phyloP scores from a whole-genome alignment of 176 grass and related monocot genomes.

The Zizania latifolia region DNA sequence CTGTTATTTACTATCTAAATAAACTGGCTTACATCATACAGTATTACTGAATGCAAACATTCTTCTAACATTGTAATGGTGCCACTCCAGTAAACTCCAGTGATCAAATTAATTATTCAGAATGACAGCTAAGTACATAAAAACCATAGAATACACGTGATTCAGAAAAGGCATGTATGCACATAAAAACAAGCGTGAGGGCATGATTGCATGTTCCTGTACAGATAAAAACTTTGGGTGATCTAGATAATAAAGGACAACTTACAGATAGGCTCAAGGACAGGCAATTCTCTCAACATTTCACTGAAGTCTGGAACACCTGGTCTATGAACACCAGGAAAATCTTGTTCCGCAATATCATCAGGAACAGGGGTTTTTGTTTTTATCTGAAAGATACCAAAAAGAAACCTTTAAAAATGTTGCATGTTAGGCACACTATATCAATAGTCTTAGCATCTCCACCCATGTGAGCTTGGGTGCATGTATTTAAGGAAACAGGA shows the following conservation, averaged over 20 bases:
- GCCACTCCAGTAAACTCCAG: background rate
- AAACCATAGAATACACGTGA: conserved; percentile 6
- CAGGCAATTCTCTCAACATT: conserved; percentile 59
- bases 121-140: background rate
- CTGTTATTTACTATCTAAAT: background rate
- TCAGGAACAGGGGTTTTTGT: conserved; percentile 68
- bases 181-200: background rate
- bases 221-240: background rate
- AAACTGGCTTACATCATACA: background rate
- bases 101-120: background rate
- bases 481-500: conserved; percentile 6
- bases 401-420: conserved; percentile 1
- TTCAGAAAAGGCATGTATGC: background rate
- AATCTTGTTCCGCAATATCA: conserved; percentile 47
- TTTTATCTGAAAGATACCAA: conserved; percentile 40
- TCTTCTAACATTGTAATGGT: background rate
- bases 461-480: background rate
- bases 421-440: background rate
- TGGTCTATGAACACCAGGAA: conserved; percentile 40
- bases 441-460: background rate
- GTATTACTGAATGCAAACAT: too few species aligned
- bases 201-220: background rate
- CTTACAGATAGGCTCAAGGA: conserved; percentile 77
- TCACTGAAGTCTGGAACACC: conserved; percentile 42
- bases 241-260: background rate